Evolutionary conservation across 78 protist species (phyloP), one percentile per base, ranked within the genome.

Genomic region (Pigoraptor vietnamica): DNA sequence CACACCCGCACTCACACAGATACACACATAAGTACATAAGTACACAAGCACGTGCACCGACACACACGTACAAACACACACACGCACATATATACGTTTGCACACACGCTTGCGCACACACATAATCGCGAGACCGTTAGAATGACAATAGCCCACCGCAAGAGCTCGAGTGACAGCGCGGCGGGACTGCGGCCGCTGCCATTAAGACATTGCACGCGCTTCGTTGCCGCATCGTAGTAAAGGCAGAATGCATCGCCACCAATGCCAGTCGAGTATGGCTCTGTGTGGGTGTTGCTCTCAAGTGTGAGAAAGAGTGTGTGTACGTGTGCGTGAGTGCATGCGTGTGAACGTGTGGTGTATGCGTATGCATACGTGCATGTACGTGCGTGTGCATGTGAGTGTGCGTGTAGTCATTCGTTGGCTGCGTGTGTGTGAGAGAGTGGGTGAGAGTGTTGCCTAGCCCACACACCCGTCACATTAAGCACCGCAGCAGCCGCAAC

Each of bases 171-270:
- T 21, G 92, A 56, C 37, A 94, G 89, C 0, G 90, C 89, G 2
- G 38, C 90, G 0, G 98, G 95, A 24, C 95, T 23, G 86, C 97
- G 90, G 23, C 98, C 97, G 34, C 88, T 81, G 32, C 98, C 98
- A 86, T 96, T 96, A 82, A 97, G 87, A 14, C 93, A 96, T 14
- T 0, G 33, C 37, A 97, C 95, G 23, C 0, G 55, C 56, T 90
- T 29, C 21, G 55, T 90, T 0, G 37, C 67, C 2, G 67, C 88
- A 83, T 90, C 90, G 39, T 33, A 97, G 79, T 36, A 93, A 10
- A 97, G 90, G 2, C 55, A 37, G 89, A 97, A 97, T 36, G 67
- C 37, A n/a, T 97, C 98, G 35, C 98, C 98, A 0, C 97, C 98
- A 0, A 97, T 67, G 25, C 98, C 97, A 0, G 97, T 97, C 38